Evolutionary conservation across 345 rosid genomes (phyloP).

Genomic region (Dovyalis caffra): DNA sequence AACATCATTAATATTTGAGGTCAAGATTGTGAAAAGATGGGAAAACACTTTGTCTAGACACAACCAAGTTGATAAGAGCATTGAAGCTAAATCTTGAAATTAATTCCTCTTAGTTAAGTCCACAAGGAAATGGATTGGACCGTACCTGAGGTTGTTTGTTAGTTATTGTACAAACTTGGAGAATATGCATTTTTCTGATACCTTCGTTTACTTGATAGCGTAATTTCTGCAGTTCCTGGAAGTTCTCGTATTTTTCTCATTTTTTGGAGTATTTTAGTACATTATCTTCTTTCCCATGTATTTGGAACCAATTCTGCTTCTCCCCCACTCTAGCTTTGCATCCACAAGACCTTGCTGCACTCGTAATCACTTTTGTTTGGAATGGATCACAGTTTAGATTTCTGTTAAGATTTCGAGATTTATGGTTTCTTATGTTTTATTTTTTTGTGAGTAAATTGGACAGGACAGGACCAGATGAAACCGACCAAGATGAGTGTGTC

Average conservation of each 20-base stretch:
- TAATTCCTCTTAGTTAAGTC: neutral
- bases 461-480: neutral
- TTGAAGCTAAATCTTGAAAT: neutral
- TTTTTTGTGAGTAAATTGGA: neutral
- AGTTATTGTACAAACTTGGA: neutral
- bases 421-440: neutral
- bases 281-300: neutral
- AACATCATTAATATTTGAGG: neutral
- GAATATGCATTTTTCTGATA: slow-evolving; percentile 1
- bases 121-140: neutral
- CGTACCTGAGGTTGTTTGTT: neutral
- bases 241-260: neutral
- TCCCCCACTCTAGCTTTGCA: neutral
- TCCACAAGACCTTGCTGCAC: neutral
- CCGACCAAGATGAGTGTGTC: neutral
- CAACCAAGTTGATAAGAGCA: neutral
- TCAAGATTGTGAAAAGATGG: neutral
- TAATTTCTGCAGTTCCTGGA: neutral
- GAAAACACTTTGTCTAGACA: neutral
- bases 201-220: neutral
- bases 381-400: neutral
- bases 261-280: neutral
- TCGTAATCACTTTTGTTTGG: neutral
- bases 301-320: neutral
- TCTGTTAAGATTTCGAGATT: neutral